Conservation (phyloP, 768 basidiomycete species). For the Phylloporus arenicola region DNA sequence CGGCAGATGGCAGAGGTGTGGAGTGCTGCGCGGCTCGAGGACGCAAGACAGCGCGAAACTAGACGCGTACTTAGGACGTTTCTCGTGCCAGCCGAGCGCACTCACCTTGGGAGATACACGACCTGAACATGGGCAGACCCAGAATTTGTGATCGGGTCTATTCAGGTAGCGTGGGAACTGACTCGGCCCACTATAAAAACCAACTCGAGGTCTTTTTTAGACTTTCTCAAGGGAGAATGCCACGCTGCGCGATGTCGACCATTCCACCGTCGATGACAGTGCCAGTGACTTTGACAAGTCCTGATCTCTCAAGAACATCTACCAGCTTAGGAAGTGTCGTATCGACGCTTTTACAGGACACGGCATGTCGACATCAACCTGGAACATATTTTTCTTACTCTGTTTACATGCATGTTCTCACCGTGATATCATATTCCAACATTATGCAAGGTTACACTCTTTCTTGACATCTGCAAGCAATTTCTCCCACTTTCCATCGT, state of each 20-base stretch:
- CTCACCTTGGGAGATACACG: constrained; percentile 21
- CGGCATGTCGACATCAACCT: constrained; percentile 60
- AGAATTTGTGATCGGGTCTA: neutral
- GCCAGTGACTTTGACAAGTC: constrained; percentile 53
- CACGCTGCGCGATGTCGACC: constrained; percentile 57
- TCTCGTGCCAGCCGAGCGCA: neutral
- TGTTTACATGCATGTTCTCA: no score
- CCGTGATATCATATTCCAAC: no score
- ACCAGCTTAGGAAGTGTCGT: constrained; percentile 66
- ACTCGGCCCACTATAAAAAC: neutral
- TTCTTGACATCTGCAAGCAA: constrained; percentile 21
- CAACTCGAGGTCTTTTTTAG: no score
- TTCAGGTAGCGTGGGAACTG: constrained; percentile 37
- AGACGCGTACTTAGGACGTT: neutral
- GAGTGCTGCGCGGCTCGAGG: constrained; percentile 37
- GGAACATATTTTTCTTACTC: constrained; percentile 39
- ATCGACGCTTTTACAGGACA: constrained; percentile 44
- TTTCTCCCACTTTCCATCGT: constrained; percentile 25
- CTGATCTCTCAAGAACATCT: constrained; percentile 50
- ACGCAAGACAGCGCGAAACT: constrained; percentile 39
- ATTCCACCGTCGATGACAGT: constrained; percentile 55
- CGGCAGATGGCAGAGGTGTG: constrained; percentile 45
- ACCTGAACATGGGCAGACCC: constrained; percentile 24
- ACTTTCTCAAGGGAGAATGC: constrained; percentile 47
- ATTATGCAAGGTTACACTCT: constrained; percentile 24